These are phyloP conservation scores for Herpomyces periplanetae DNA, from an alignment of 2,329 filamentous ascomycete species.

Conservation along the genomic window DNA sequence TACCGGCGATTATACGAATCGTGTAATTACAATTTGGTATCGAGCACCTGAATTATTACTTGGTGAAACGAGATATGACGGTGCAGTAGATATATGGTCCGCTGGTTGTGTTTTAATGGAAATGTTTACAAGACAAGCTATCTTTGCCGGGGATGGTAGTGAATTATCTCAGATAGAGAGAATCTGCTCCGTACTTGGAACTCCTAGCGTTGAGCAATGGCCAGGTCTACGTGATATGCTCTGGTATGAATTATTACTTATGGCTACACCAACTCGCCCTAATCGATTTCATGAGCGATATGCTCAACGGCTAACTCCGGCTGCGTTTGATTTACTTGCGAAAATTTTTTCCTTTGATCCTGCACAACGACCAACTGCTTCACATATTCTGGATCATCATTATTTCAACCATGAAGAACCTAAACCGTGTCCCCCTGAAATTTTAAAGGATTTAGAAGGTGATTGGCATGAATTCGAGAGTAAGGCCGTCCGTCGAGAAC, in stretches of 20 bases:
- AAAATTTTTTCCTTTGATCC: slow-evolving; percentile 76
- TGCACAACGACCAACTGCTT: slow-evolving; percentile 35
- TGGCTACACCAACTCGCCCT: slow-evolving; percentile 29
- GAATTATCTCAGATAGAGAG: slow-evolving; percentile 86
- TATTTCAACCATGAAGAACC: slow-evolving; percentile 68
- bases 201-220: slow-evolving; percentile 50
- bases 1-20: slow-evolving; percentile 82
- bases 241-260: slow-evolving; percentile 76
- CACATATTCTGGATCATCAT: slow-evolving; percentile 41
- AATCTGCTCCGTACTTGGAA: slow-evolving; percentile 71
- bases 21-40: slow-evolving; percentile 97
- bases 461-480: slow-evolving; percentile 98
- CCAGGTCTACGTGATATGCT: slow-evolving; percentile 66
- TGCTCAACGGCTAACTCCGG: slow-evolving; percentile 28
- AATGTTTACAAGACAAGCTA: slow-evolving; percentile 68
- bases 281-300: slow-evolving; percentile 54
- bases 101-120: slow-evolving; percentile 86
- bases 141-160: slow-evolving; percentile 80
- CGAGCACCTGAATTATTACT: slow-evolving; percentile 58
- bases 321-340: slow-evolving; percentile 41
- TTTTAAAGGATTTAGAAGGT: slow-evolving; percentile 45
- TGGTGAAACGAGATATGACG: slow-evolving; percentile 60
- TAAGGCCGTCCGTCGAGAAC: slow-evolving; percentile 66
- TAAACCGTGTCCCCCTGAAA: slow-evolving; percentile 28
- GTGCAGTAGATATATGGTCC: slow-evolving; percentile 78